Evolutionary conservation across 352 stramenopile species (phyloP).

Genomic region (Globisporangium paroecandrum): DNA sequence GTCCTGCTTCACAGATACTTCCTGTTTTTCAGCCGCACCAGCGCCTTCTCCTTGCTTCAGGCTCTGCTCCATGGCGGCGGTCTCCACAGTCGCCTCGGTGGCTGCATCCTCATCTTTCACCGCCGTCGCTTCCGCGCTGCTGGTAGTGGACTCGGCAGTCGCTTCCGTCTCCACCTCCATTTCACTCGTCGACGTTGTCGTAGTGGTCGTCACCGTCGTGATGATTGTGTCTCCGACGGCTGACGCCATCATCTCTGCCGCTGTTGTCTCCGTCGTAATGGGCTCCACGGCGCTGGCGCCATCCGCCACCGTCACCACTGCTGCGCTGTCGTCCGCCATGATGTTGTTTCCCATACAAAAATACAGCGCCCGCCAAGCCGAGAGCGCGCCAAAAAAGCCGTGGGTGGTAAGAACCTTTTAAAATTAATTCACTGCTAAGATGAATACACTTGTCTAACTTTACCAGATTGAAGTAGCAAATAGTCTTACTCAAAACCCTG

Average conservation of each 20-base stretch:
- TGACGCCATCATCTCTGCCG: not conserved
- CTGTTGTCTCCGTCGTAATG: not conserved
- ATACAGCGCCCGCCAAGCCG: not conserved
- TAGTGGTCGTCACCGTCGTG: not conserved
- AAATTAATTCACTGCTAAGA: not conserved
- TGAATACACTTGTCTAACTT: not conserved
- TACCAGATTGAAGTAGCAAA: not conserved
- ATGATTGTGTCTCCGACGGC: not conserved
- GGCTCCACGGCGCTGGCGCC: not conserved
- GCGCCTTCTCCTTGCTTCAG: not conserved
- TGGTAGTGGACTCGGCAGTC: not conserved
- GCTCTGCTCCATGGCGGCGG: not conserved
- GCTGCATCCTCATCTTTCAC: not conserved
- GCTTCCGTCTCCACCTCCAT: not conserved
- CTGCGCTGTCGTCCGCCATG: not conserved
- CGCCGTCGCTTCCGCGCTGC: not conserved
- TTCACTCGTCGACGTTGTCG: not conserved
- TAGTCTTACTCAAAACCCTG: not conserved
- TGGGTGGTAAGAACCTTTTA: not conserved
- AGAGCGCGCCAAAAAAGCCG: slow-evolving; percentile 5
- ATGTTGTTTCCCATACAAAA: slow-evolving; percentile 13
- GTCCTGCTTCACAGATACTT: not conserved
- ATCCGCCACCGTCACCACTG: not conserved
- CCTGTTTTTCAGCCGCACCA: not conserved
- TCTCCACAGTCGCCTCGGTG: not conserved